Evolutionary conservation across 2,329 filamentous ascomycete species (phyloP).

Genomic region (Acrodontium crateriforme): DNA sequence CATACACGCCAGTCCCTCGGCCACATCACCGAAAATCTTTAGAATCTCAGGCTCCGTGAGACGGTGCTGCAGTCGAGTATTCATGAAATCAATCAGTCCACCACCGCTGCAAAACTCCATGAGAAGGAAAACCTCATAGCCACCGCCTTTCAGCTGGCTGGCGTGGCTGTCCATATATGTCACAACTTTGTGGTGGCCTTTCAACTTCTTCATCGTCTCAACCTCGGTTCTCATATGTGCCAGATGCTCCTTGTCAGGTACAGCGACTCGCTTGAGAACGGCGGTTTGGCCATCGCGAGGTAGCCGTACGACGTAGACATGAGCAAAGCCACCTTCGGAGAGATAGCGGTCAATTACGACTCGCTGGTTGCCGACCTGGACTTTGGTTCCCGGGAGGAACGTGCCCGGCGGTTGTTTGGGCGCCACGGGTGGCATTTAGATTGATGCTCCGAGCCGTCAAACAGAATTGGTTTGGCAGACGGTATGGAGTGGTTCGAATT

Average conservation of each 20-base stretch:
- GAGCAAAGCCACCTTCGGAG: slow-evolving; percentile 93
- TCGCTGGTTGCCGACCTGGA: slow-evolving; percentile 83
- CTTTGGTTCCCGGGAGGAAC: slow-evolving; percentile 86
- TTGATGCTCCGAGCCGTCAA: no score
- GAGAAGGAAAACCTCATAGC: slow-evolving; percentile 93
- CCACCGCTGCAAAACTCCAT: slow-evolving; percentile 97
- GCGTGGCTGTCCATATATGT: slow-evolving; percentile 98
- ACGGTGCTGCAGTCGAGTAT: slow-evolving; percentile 88
- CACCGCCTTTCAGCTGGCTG: slow-evolving; percentile 79
- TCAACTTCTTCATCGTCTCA: slow-evolving; percentile 98
- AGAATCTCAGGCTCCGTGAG: slow-evolving; percentile 95
- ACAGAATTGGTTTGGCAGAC: no score
- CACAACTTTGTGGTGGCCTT: slow-evolving; percentile 90
- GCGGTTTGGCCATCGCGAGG: slow-evolving; percentile 64
- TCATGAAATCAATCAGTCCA: slow-evolving; percentile 98
- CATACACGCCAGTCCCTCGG: slow-evolving; percentile 96
- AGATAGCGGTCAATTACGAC: slow-evolving; percentile 95
- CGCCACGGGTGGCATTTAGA: no score
- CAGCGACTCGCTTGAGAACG: slow-evolving; percentile 87
- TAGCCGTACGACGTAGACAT: slow-evolving; percentile 91
- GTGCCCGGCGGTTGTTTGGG: slow-evolving; percentile 47
- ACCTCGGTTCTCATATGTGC: slow-evolving; percentile 96
- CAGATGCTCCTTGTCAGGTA: slow-evolving; percentile 88
- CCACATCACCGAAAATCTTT: slow-evolving; percentile 90
- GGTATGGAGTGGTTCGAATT: no score